Base-by-base conservation (phyloP, 176 grass and related monocot species). In the Rhipidocladum racemiflorum region DNA sequence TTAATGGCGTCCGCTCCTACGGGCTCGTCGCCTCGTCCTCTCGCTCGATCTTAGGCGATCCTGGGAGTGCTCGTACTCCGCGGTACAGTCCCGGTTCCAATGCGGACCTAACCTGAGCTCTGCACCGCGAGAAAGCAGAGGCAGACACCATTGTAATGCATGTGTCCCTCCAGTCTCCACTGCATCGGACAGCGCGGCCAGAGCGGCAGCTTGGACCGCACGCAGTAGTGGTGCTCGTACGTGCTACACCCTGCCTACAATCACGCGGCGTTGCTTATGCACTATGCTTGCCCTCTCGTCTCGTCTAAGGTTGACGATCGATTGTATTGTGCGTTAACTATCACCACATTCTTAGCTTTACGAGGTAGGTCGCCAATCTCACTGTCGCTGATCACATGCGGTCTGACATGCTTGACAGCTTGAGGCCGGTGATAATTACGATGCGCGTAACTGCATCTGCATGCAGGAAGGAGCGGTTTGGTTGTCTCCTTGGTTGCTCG, bases 241-340 rank as follows among this genome's bases (percentile, higher is more conserved):
- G 55, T 1, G 69, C 42, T 43, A 11, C 40, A 10, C 35, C 35
- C 35, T 16, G 2, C 32, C 32, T 34, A 20, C 21, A 17, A 34
- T 29, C 56, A 14, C 25, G 64, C 14, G 55, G 2, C 55, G 56
- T 13, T 12, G 77, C 29, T 44, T 69, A 71, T n/a, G n/a, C n/a
- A n/a, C n/a, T n/a, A n/a, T 12, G 77, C 29, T 44, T 69, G 78
- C 53, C 85, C 85, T 76, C 70, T 11, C 85, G 27, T 76, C 70
- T 11, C 85, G 27, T 59, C 69, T 54, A 81, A 48, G 70, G 48
- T 39, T 35, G 34, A 35, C 1, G 3, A 14, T 21, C 17, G 18
- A 35, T 53, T 53, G 28, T 53, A 1, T 2, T 20, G 7, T 49
- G n/a, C 75, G 0, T 55, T n/a, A n/a, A n/a, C n/a, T n/a, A n/a